These are phyloP conservation scores for Candida chilensis DNA, from an alignment of 805 yeast species.

Conservation along the genomic window DNA sequence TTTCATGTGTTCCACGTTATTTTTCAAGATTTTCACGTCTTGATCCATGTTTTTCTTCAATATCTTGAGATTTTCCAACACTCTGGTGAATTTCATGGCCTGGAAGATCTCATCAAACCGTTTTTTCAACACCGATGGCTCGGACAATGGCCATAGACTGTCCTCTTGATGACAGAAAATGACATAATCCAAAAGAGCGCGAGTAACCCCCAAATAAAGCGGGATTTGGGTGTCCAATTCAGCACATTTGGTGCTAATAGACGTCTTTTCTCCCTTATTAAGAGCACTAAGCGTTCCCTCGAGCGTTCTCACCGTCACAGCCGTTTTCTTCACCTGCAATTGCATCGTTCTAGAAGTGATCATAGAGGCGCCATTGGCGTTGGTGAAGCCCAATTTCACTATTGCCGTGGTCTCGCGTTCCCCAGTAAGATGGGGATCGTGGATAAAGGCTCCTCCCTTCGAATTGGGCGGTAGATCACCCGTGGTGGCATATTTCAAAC, in stretches of 20 bases:
- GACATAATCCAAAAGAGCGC: constrained; percentile 82
- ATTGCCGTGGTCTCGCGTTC: constrained; percentile 80
- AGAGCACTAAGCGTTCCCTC: constrained; percentile 80
- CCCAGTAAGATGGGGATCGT: constrained; percentile 79
- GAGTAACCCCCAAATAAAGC: constrained; percentile 75
- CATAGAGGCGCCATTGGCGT: constrained; percentile 68
- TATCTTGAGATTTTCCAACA: constrained; percentile 67
- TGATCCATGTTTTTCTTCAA: constrained; percentile 70
- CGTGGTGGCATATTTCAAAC: constrained; percentile 88
- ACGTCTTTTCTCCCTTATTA: constrained; percentile 56
- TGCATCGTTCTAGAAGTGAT: constrained; percentile 83
- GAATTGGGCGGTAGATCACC: constrained; percentile 95
- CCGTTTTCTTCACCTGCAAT: constrained; percentile 50
- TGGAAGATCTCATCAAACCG: constrained; percentile 95
- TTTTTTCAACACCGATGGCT: constrained; percentile 81
- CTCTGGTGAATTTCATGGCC: constrained; percentile 88
- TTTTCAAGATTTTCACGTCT: constrained; percentile 70
- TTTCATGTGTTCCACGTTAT: constrained; percentile 68
- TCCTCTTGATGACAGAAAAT: constrained; percentile 98
- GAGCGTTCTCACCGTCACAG: constrained; percentile 72
- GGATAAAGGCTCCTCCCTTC: constrained; percentile 92
- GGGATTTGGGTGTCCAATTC: constrained; percentile 84
- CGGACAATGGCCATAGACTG: constrained; percentile 91
- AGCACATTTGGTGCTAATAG: constrained; percentile 72
- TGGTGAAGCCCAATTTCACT: constrained; percentile 77